These are phyloP conservation scores for Bacidia gigantensis DNA, from an alignment of 495 filamentous ascomycete genomes.

Conservation along the genomic window DNA sequence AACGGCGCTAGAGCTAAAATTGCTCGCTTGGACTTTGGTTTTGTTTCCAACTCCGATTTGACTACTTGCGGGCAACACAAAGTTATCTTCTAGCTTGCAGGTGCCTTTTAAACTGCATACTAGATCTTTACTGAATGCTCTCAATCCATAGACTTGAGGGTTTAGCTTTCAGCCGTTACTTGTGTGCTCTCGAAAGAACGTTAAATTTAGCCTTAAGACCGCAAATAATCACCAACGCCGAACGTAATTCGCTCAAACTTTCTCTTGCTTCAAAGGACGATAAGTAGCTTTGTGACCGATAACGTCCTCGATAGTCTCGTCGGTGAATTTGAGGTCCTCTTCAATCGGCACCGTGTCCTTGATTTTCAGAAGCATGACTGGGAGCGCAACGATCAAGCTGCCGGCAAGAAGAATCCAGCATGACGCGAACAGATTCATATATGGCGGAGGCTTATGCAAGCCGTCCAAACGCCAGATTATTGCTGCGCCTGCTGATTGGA, in stretches of 20 bases:
- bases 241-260: slow-evolving; percentile 5
- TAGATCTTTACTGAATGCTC: no score
- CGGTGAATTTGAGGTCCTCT: slow-evolving; percentile 69
- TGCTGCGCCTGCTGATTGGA: slow-evolving; percentile 88
- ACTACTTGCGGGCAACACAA: no score
- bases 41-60: no score
- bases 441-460: slow-evolving; percentile 31
- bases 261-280: slow-evolving; percentile 6
- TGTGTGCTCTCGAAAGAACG: no score
- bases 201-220: no score
- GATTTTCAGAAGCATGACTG: slow-evolving; percentile 67
- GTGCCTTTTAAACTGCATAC: no score
- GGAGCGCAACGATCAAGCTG: slow-evolving; percentile 59
- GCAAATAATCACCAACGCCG: background rate
- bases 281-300: slow-evolving; percentile 12
- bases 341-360: slow-evolving; percentile 58
- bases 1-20: no score
- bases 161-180: no score
- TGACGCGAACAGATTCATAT: slow-evolving; percentile 46
- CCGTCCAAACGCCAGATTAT: slow-evolving; percentile 52
- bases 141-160: no score
- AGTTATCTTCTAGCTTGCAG: no score
- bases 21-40: no score
- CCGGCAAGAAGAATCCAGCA: slow-evolving; percentile 63
- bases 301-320: slow-evolving; percentile 58